Evolutionary conservation across 805 yeast species (phyloP).

Genomic region (Tetrapisispora fleetii): DNA sequence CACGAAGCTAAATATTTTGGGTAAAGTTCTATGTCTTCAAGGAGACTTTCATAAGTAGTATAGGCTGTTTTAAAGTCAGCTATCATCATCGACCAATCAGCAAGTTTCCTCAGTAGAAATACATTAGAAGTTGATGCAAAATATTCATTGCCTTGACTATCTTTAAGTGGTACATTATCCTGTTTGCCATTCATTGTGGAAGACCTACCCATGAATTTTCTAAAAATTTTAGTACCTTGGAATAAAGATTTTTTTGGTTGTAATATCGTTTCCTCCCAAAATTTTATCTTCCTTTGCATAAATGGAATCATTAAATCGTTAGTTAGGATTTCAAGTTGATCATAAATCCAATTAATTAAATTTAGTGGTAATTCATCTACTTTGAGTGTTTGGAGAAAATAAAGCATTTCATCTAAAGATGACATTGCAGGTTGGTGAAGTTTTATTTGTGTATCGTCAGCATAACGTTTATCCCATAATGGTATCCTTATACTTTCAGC

Average conservation of each 20-base stretch:
- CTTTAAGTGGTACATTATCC: conserved; percentile 28
- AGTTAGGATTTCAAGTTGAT: conserved; percentile 15
- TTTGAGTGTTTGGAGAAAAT: conserved; percentile 8
- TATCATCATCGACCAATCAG: conserved; percentile 89
- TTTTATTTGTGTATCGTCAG: conserved; percentile 6
- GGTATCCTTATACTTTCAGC: conserved; percentile 28
- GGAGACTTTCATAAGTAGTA: conserved; percentile 70
- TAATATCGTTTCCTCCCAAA: conserved; percentile 79
- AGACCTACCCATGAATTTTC: conserved; percentile 26
- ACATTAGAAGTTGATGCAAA: conserved; percentile 60
- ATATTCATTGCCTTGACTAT: conserved; percentile 42
- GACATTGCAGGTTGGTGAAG: conserved; percentile 25
- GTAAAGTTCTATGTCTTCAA: conserved; percentile 61
- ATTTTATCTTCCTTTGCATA: conserved; percentile 71
- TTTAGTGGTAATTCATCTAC: conserved; percentile 11
- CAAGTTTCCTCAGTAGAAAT: conserved; percentile 67
- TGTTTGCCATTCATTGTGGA: conserved; percentile 3
- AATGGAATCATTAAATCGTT: conserved; percentile 46
- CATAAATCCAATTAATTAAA: conserved; percentile 19
- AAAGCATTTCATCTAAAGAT: conserved; percentile 18
- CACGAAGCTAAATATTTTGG: conserved; percentile 47
- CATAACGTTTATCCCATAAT: conserved; percentile 14
- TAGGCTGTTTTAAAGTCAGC: conserved; percentile 81
- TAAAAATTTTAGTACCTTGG: conserved; percentile 56
- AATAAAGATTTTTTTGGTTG: conserved; percentile 66